Evolutionary conservation across 495 filamentous ascomycete species (phyloP), one percentile per base, ranked within the genome.

Genomic region (Aspergillus conjunctus): DNA sequence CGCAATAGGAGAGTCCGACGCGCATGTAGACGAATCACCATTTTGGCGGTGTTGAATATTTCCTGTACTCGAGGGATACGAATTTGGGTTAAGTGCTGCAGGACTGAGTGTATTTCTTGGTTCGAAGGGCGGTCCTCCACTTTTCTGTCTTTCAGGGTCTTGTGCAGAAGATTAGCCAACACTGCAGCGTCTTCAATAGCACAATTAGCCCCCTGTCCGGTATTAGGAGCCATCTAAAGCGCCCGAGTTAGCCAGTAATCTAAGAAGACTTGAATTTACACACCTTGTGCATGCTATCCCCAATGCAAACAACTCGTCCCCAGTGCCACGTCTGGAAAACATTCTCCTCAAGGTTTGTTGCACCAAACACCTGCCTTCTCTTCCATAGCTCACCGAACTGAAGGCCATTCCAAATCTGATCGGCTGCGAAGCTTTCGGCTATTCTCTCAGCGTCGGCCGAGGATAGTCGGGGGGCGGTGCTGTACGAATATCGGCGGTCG

Each of bases 391-490:
- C 56, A 9, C 62, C 51, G 26, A 67, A 70, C 10, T 34, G 56
- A 32, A 66, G 17, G 12, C 49, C 51, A 11, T 66, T 54, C 50
- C 50, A 62, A 45, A 70, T 56, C 18, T 20, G 32, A 3, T 57
- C 18, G 4, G 58, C 20, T 20, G 15, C 17, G 11, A 45, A 34
- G 5, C 1, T 9, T 34, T 60, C 37, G 33, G 37, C 48, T 0
- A 41, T 52, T 11, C 14, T 21, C 1, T 56, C 43, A 7, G 49
- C 52, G 31, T 63, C 58, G 7, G 51, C 22, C n/a, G 32, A 7
- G 7, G 58, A 73, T 62, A 69, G 80, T 21, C 74, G 71, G 7
- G 73, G 68, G 5, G 70, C 70, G 54, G 77, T 61, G 6, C 69
- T 66, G 48, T 73, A 77, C 17, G 61, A 64, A 52, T 71, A 69